phyloP scores from a whole-genome alignment of 2,329 filamentous ascomycete species.

The Chlorencoelia australis region DNA sequence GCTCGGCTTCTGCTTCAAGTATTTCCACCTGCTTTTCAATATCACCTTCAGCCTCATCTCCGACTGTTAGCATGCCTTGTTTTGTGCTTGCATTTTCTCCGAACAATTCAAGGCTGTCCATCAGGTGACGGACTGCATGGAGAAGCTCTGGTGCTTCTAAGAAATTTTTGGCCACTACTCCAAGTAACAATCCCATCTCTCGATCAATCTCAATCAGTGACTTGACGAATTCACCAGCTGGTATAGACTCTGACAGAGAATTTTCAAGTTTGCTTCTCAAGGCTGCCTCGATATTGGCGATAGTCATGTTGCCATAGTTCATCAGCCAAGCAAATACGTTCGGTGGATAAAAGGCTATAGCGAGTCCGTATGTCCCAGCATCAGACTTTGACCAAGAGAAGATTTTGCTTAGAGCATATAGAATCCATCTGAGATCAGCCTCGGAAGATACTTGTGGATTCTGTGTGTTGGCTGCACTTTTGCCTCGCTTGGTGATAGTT shows the following conservation, averaged over 20 bases:
- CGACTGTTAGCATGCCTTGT: conserved; percentile 21
- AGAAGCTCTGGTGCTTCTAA: conserved; percentile 58
- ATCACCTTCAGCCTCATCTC: conserved; percentile 12
- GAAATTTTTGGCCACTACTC: conserved; percentile 54
- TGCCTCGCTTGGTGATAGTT: no score
- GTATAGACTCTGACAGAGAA: conserved; percentile 29
- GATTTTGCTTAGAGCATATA: conserved; percentile 40
- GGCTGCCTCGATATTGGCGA: conserved; percentile 48
- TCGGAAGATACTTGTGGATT: conserved; percentile 37
- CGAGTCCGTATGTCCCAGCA: conserved; percentile 20
- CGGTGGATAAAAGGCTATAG: conserved; percentile 35
- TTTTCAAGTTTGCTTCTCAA: conserved; percentile 39
- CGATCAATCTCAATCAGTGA: conserved; percentile 57
- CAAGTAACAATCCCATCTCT: conserved; percentile 55
- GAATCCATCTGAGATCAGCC: conserved; percentile 55
- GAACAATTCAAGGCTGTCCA: conserved; percentile 56
- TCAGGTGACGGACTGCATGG: conserved; percentile 53
- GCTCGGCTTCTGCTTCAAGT: conserved; percentile 50
- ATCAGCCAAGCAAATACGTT: conserved; percentile 49
- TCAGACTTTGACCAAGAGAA: conserved; percentile 28
- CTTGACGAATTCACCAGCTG: conserved; percentile 51
- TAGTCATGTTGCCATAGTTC: conserved; percentile 48
- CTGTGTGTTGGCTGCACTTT: conserved; percentile 10
- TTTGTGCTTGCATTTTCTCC: conserved; percentile 18
- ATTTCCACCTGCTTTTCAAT: conserved; percentile 32